Base-by-base conservation (phyloP, 2,329 filamentous ascomycete genomes). In the Cladosporium sp. region DNA sequence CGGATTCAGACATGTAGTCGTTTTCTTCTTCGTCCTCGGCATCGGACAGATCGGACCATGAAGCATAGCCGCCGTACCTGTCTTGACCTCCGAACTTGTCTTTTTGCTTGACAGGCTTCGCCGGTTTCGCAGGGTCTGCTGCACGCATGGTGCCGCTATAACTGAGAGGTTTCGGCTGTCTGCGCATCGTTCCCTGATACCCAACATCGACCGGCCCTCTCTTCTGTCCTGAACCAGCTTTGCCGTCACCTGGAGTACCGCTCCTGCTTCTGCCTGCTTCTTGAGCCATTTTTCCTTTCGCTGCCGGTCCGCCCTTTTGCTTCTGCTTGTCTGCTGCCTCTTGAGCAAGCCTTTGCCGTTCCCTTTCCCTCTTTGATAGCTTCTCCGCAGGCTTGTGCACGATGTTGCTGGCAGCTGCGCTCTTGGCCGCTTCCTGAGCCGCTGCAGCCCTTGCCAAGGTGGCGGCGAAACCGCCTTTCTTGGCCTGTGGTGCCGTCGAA, bases 331-430 rank as follows among this genome's bases (percentile, higher is more conserved):
- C 71, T 62, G 62, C 68, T 9, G 62, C 61, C 24, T 74, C 74
- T 41, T 78, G 76, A 22, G 71, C 69, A 40, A 61, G 58, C 30
- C 56, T 51, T 30, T 61, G 32, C 22, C 58, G 59, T 41, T 57
- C 70, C 22, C 79, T 76, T 54, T 83, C 77, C 54, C 83, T 85
- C 54, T 70, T 74, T 6, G 77, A 70, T n/a, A 77, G 68, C 61
- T 83, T 85, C 58, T 87, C 85, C 1, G 83, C 79, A 17, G 84
- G 77, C 64, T 89, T 89, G 67, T 89, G 85, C 64, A 88, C 86
- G 58, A 89, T 88, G 59, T 82, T 83, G 50, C 85, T 85, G 19
- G 85, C 76, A 49, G 67, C 58, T 79, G 78, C n/a, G 74, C 78
- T 72, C 81, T 79, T 36, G 71, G 73, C 34, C 73, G 71, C 71